Evolutionary conservation across 768 basidiomycete species (phyloP), one percentile per base, ranked within the genome.

Genomic region (Kwoniella sp.): DNA sequence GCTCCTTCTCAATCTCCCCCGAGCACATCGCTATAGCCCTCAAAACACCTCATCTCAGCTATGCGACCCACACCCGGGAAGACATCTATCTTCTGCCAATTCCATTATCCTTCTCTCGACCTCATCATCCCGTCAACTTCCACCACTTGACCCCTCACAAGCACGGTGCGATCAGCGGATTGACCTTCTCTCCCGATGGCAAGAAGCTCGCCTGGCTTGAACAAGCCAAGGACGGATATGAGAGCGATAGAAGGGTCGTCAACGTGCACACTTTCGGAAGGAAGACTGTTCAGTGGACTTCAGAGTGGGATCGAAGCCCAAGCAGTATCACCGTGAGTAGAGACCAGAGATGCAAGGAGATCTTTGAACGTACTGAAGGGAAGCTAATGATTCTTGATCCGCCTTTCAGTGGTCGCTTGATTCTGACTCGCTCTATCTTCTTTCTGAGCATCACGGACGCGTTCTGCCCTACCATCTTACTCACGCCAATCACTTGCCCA

Each of bases 21-120:
- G 82, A 83, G 12, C 83, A 88, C 60, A 85, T 98, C 58, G 84
- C 91, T 36, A 90, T 95, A 75, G 91, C 91, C 5, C 83, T 92
- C 56, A 93, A 94, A 74, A 90, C 95, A 71, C 89, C 91, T 1
- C 72, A 83, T 58, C 84, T 94, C 19, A 86, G 87, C 13, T 83
- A 85, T 47, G 89, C 93, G 0, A 87, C 84, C 84, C 93, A 97
- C 80, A 97, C 95, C 1, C 91, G 90, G 71, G 89, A 92, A 74
- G 88, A 94, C 71, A 89, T 94, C 46, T 76, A 76, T 59, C 50
- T 78, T 21, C 44, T 79, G 2, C 64, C 69, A 0, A 30, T 77
- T 22, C 53, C 52, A 17, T 37, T 15, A 21, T 30, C 30, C 9
- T 55, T 22, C 30, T n/a, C 12, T 10, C 30, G 30, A 22, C 54